A percentile compares a stretch with the other conserved stretches of the same genome.
These are phyloP conservation scores for Wallemia mellicola DNA, from an alignment of 1,284 basidiomycete genomes.

Conservation along the genomic window DNA sequence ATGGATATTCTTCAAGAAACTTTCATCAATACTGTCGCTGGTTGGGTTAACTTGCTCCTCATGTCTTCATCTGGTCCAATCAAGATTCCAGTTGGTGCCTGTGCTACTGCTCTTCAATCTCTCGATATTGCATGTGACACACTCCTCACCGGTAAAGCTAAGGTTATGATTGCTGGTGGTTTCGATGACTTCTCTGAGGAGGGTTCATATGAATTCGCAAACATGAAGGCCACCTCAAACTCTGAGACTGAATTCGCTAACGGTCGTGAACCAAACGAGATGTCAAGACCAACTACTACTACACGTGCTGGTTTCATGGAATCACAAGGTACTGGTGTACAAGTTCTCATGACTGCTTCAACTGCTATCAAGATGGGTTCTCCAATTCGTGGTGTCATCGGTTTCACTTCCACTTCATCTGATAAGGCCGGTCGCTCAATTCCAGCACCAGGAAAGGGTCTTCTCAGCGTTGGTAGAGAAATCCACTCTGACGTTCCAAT, in stretches of 20 bases:
- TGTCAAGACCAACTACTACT: slow-evolving; percentile 87
- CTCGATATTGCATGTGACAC: slow-evolving; percentile 94
- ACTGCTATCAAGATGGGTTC: slow-evolving; percentile 81
- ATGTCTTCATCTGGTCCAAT: slow-evolving; percentile 85
- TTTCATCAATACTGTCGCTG: slow-evolving; percentile 94
- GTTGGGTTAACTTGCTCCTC: slow-evolving; percentile 84
- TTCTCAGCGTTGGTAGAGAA: slow-evolving; percentile 57
- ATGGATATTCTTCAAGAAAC: slow-evolving; percentile 97
- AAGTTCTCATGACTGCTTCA: slow-evolving; percentile 85
- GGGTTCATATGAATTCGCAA: slow-evolving; percentile 86
- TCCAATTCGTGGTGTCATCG: slow-evolving; percentile 73
- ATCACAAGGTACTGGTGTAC: slow-evolving; percentile 81
- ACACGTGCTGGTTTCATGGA: slow-evolving; percentile 97
- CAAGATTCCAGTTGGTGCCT: slow-evolving; percentile 96
- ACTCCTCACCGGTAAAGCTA: slow-evolving; percentile 77
- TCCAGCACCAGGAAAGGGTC: slow-evolving; percentile 45
- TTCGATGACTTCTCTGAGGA: slow-evolving; percentile 96
- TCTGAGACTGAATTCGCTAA: slow-evolving; percentile 89
- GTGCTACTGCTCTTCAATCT: slow-evolving; percentile 89
- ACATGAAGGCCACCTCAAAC: slow-evolving; percentile 98
- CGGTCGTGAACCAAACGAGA: slow-evolving; percentile 92
- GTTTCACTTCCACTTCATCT: slow-evolving; percentile 80
- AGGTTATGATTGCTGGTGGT: slow-evolving; percentile 95
- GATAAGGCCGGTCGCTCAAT: slow-evolving; percentile 17
- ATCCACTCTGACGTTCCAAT: slow-evolving; percentile 32